These are phyloP conservation scores for Selaginella moellendorffii DNA, from an alignment of 75 land plant genomes.

Conservation along the genomic window DNA sequence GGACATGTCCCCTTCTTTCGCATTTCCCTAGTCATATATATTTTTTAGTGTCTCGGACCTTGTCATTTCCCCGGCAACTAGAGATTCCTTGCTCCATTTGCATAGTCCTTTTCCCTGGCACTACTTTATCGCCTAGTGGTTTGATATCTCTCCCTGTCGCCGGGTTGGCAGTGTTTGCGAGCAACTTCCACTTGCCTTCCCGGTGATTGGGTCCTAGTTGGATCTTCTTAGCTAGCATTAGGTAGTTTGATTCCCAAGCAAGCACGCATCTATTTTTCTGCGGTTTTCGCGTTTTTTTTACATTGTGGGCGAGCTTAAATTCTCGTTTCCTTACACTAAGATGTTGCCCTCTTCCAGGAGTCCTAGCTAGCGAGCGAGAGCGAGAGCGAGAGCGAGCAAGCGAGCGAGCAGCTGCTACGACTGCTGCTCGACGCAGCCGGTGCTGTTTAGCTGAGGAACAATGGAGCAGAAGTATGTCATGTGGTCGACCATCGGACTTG, in stretches of 20 bases:
- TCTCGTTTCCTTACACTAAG: background rate
- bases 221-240: background rate
- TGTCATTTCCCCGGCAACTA: background rate
- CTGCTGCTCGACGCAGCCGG: too few species aligned
- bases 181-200: background rate
- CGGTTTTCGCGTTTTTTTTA: background rate
- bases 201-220: background rate
- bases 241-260: background rate
- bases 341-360: background rate
- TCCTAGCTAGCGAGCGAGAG: too few species aligned
- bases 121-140: background rate
- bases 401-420: too few species aligned
- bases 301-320: background rate
- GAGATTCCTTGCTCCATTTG: background rate
- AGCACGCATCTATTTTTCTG: background rate
- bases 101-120: background rate
- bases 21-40: too few species aligned
- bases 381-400: too few species aligned
- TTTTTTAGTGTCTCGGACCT: background rate
- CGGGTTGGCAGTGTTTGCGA: background rate
- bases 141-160: background rate
- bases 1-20: too few species aligned
- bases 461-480: constrained; percentile 50
- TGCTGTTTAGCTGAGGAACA: background rate
- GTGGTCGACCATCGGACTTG: constrained; percentile 54